Evolutionary conservation across 768 basidiomycete species (phyloP).

Genomic region (Hortiboletus campestris): DNA sequence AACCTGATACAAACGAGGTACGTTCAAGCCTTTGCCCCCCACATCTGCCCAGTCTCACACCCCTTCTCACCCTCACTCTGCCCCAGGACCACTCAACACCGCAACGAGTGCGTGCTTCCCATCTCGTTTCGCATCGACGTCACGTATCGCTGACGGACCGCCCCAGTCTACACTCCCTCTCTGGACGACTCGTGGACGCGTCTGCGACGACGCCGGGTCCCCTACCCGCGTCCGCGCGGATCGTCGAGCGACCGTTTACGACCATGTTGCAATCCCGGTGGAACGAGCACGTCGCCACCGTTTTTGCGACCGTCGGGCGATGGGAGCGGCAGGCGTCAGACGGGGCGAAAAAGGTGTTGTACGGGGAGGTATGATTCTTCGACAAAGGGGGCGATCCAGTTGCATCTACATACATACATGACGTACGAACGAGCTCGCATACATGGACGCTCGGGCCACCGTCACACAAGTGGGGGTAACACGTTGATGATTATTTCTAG

Average conservation of each 20-base stretch:
- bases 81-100: conserved; percentile 53
- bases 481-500: too few species aligned
- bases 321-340: conserved; percentile 47
- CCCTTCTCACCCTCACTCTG: too few species aligned
- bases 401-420: neutral
- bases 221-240: conserved; percentile 52
- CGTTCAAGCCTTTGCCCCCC: too few species aligned
- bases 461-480: too few species aligned
- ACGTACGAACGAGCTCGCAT: too few species aligned
- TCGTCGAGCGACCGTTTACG: conserved; percentile 45
- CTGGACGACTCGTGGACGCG: conserved; percentile 49
- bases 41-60: too few species aligned
- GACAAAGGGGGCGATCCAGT: too few species aligned
- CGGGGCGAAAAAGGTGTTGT: conserved; percentile 47
- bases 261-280: conserved; percentile 52
- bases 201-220: conserved; percentile 49
- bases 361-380: conserved; percentile 37
- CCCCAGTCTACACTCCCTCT: conserved; percentile 48
- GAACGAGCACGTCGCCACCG: conserved; percentile 53
- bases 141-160: too few species aligned
- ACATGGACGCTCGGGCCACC: too few species aligned
- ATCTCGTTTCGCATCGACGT: too few species aligned
- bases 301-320: conserved; percentile 42
- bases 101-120: conserved; percentile 42
- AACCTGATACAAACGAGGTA: conserved; percentile 58